Evolutionary conservation across 352 stramenopile genomes (phyloP), one percentile per base, ranked within the genome.

Genomic region (Thalassiosira mediterranea): DNA sequence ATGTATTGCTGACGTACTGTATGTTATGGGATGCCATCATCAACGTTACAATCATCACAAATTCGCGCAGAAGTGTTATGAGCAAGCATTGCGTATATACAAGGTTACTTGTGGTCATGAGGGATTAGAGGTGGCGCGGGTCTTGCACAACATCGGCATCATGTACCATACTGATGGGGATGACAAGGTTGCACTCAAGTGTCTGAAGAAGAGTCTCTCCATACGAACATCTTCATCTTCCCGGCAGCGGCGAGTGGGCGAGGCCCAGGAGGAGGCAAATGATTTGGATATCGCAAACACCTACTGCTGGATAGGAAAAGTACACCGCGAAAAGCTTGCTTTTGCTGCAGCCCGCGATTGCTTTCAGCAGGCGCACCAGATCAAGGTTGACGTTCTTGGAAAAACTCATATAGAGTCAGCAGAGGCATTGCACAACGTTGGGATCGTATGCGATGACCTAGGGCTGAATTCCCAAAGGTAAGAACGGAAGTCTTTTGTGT

Each of bases 11-110:
- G 65, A 85, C 38, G 71, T 63, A 17, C 61, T 85, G 34, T 77
- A 66, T 49, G 48, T 65, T 4, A 77, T 76, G 44, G 75, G 75
- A 2, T 76, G 75, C 21, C 65, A 74, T 40, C 68, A 84, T 32
- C 75, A 84, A 59, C 32, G 75, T 21, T 79, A 61, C 19, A 32
- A 57, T 25, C 61, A 56, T 37, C 73, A 63, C 26, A 58, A 48
- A 19, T 88, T 90, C 74, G 67, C 46, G 4, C 37, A 79, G 34
- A 88, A 88, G 44, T 63, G 76, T 17, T 93, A 90, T 19, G 53
- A 85, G 31, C 49, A 77, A 28, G 76, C 88, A 34, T 52, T 90
- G 28, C 56, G 81, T 26, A 66, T 85, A 28, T 93, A 92, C 53
- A 79, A 76, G 31, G 38, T 37, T 23, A 72, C 46, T 25, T 53